Percentiles rank a stretch among this genome's conserved stretches.
These are phyloP conservation scores for Pythium guiyangense DNA, from an alignment of 352 stramenopile species.

Conservation along the genomic window DNA sequence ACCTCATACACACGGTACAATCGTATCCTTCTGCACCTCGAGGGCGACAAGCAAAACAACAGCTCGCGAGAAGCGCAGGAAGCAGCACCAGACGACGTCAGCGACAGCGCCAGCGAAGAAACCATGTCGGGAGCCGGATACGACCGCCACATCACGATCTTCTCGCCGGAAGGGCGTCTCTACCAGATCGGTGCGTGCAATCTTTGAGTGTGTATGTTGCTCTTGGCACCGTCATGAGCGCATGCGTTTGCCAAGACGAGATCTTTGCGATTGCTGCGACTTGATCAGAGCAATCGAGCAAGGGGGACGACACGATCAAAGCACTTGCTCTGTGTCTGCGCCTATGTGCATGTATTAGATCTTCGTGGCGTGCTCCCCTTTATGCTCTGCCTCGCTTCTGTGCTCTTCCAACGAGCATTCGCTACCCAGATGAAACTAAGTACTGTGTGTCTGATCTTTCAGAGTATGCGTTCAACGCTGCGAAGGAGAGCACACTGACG, in stretches of 20 bases:
- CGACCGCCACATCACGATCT: slow-evolving; percentile 97
- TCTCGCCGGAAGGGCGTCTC: slow-evolving; percentile 97
- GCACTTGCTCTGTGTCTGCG: too few relatives aligned
- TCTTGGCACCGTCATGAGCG: not conserved
- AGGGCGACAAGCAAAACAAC: slow-evolving; percentile 11
- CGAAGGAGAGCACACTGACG: slow-evolving; percentile 91
- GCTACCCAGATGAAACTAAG: too few relatives aligned
- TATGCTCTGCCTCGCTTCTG: not conserved
- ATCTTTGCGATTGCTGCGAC: slow-evolving; percentile 12
- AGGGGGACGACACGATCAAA: not conserved
- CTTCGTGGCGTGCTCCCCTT: not conserved
- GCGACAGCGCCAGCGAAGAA: slow-evolving; percentile 9
- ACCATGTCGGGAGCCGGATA: slow-evolving; percentile 89
- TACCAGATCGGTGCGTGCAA: slow-evolving; percentile 93
- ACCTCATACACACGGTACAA: not conserved
- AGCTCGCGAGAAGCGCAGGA: slow-evolving; percentile 11
- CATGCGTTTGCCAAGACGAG: slow-evolving; percentile 9
- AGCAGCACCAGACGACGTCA: not conserved
- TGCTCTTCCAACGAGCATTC: not conserved
- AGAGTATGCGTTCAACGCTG: slow-evolving; percentile 99
- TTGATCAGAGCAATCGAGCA: not conserved
- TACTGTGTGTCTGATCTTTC: not conserved
- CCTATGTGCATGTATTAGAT: too few relatives aligned
- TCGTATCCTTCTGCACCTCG: slow-evolving; percentile 1
- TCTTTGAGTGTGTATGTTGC: not conserved